These are phyloP conservation scores for Fraxinus ornus DNA, from an alignment of 305 asterid genomes.

Conservation along the genomic window DNA sequence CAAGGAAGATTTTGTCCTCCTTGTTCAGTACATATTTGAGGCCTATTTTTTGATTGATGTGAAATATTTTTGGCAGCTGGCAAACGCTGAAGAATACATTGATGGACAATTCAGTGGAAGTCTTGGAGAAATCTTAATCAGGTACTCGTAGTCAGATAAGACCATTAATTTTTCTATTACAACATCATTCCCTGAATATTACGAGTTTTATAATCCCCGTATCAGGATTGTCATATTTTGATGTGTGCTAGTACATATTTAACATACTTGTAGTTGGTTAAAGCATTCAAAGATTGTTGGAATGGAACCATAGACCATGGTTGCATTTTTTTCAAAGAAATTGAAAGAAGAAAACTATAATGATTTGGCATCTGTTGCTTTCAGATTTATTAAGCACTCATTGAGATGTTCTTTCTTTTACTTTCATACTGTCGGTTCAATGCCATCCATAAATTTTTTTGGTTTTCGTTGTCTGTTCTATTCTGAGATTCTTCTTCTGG, in stretches of 20 bases:
- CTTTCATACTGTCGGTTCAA: not conserved
- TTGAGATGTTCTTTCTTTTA: not conserved
- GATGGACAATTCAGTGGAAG: slow-evolving; percentile 76
- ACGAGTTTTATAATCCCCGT: not conserved
- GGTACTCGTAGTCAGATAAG: slow-evolving; percentile 34
- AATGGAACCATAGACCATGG: not conserved
- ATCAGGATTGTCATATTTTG: not conserved
- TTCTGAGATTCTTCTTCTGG: not conserved
- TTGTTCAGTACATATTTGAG: too few species aligned
- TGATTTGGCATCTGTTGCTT: not conserved
- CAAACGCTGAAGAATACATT: slow-evolving; percentile 74
- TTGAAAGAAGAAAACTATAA: not conserved
- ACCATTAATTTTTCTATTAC: not conserved
- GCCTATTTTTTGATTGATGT: slow-evolving; percentile 5
- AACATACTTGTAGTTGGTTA: not conserved
- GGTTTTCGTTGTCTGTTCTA: not conserved
- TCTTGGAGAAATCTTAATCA: slow-evolving; percentile 88
- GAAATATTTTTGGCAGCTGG: slow-evolving; percentile 48
- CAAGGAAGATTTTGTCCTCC: too few species aligned
- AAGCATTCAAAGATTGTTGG: not conserved
- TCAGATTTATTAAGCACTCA: not conserved
- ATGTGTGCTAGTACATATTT: not conserved
- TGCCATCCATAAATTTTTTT: not conserved
- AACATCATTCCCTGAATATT: not conserved
- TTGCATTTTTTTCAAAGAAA: not conserved